A percentile compares a stretch with the other conserved stretches of the same genome.
Evolutionary conservation across 768 basidiomycete species (phyloP).

Genomic region (Mycena vulgaris): DNA sequence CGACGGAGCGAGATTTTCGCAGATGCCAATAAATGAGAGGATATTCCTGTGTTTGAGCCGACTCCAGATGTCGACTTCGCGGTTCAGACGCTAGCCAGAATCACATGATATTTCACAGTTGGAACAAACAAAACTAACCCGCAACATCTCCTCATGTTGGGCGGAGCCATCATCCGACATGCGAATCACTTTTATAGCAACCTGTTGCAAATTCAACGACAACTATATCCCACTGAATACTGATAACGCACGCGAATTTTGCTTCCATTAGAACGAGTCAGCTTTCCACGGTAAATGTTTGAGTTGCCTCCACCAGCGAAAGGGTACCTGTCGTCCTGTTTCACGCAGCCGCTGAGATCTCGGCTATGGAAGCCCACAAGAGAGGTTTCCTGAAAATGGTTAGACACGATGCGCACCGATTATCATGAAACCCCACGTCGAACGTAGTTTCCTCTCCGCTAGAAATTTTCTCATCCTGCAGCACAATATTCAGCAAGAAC

Average conservation of each 20-base stretch:
- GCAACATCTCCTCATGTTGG: constrained; percentile 21
- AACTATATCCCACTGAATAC: too few species aligned
- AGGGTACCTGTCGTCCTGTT: constrained; percentile 26
- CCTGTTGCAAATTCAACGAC: too few species aligned
- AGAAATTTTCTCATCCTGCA: too few species aligned
- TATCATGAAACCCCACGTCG: too few species aligned
- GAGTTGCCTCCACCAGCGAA: constrained; percentile 32
- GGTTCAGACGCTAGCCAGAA: not conserved
- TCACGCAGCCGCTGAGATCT: constrained; percentile 5
- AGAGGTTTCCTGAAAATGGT: too few species aligned
- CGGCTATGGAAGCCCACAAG: not conserved
- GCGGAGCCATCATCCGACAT: constrained; percentile 29
- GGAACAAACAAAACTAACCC: not conserved
- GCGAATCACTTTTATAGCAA: constrained; percentile 35
- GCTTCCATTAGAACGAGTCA: constrained; percentile 19
- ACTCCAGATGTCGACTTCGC: constrained; percentile 11
- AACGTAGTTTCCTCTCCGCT: too few species aligned
- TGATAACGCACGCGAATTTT: constrained; percentile 30
- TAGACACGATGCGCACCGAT: too few species aligned
- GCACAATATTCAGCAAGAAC: too few species aligned
- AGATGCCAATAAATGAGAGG: constrained; percentile 18
- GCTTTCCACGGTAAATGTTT: constrained; percentile 29
- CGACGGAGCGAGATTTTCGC: constrained; percentile 8
- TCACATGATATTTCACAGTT: not conserved
- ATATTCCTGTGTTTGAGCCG: constrained; percentile 3